Base-by-base conservation (phyloP, 169 alveolate species). In the Cryptosporidium baileyi region DNA sequence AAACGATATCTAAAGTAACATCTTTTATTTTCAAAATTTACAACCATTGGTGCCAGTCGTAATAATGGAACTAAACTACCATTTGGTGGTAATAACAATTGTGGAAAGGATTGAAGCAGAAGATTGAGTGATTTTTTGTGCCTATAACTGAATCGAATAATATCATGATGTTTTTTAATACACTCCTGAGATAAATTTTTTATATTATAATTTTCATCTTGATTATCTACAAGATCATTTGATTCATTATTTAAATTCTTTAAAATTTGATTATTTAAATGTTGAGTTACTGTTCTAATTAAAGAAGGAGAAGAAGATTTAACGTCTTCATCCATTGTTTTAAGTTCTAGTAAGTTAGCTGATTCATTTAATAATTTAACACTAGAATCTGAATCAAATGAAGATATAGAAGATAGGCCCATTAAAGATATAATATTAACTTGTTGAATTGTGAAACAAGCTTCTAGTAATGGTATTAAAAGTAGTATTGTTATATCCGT, bases 1-100 rank as follows among this genome's bases (percentile, higher is more conserved):
- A 96, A 40, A 67, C 94, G 96, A 44, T 89, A 81, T 79, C 97
- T 92, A 94, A 98, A 98, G 93, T 93, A 97, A 45, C 91, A 93
- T 61, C 98, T 93, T 90, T 98, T 98, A 81, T 97, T 96, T 89
- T 98, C 99, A 85, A 98, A 97, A 89, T 95, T 97, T 49, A 98
- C 88, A 40, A 97, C 90, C 88, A 92, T 88, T n/a, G 99, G 98
- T 24, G 97, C 92, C 38, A 94, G 81, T 3, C 94, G 89, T 2
- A 95, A 89, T 34, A 95, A 81, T 13, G 96, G 92, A 30, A 88
- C 88, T 57, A 95, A 91, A 61, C 96, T 89, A 43, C 91, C 93
- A 30, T 91, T 80, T 24, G 89, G 89, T 5, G 88, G 89, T 30
- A 74, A 38, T 15, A 74, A 19, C 22, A 74, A 26, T n/a, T 63